Percentiles rank a stretch among this genome's conserved stretches.
Evolutionary conservation across 1,139 yeast genomes (phyloP).

Genomic region (Kurtzmaniella quercitrusa): DNA sequence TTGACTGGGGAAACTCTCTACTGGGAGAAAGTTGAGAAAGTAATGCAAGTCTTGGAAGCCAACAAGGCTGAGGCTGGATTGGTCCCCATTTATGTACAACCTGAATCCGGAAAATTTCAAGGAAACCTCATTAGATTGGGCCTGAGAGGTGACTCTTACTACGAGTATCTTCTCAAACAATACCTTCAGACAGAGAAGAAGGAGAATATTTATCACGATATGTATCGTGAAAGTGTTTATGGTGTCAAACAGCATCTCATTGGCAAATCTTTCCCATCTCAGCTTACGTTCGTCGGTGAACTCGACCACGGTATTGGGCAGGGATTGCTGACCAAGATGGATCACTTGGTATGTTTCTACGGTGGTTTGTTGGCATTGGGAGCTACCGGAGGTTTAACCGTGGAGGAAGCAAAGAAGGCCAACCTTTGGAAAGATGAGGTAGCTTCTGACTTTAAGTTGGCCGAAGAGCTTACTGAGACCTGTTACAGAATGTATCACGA

Average conservation of each 20-base stretch:
- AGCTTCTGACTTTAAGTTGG: slow-evolving; percentile 59
- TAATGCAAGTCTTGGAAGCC: slow-evolving; percentile 61
- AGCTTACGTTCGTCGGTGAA: slow-evolving; percentile 74
- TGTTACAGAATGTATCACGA: slow-evolving; percentile 82
- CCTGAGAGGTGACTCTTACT: slow-evolving; percentile 90
- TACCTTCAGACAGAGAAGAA: slow-evolving; percentile 69
- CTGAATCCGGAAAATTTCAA: slow-evolving; percentile 68
- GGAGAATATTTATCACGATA: slow-evolving; percentile 60
- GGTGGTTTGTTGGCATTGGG: slow-evolving; percentile 91
- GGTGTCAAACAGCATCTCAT: slow-evolving; percentile 68
- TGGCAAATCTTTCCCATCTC: slow-evolving; percentile 57
- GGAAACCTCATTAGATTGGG: slow-evolving; percentile 73
- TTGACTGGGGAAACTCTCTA: slow-evolving; percentile 75
- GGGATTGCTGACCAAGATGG: slow-evolving; percentile 75
- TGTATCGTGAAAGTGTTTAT: slow-evolving; percentile 73
- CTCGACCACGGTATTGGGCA: slow-evolving; percentile 63
- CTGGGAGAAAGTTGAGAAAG: slow-evolving; percentile 76
- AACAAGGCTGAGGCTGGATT: slow-evolving; percentile 65
- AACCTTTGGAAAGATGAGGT: slow-evolving; percentile 34
- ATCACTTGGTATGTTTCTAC: slow-evolving; percentile 87
- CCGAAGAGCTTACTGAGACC: slow-evolving; percentile 70
- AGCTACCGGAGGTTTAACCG: slow-evolving; percentile 67
- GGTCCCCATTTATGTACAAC: slow-evolving; percentile 76
- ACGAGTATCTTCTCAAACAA: slow-evolving; percentile 85
- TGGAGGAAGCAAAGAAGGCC: slow-evolving; percentile 36